Evolutionary conservation across 2,329 filamentous ascomycete species (phyloP).

Genomic region (Epichloe festucae): DNA sequence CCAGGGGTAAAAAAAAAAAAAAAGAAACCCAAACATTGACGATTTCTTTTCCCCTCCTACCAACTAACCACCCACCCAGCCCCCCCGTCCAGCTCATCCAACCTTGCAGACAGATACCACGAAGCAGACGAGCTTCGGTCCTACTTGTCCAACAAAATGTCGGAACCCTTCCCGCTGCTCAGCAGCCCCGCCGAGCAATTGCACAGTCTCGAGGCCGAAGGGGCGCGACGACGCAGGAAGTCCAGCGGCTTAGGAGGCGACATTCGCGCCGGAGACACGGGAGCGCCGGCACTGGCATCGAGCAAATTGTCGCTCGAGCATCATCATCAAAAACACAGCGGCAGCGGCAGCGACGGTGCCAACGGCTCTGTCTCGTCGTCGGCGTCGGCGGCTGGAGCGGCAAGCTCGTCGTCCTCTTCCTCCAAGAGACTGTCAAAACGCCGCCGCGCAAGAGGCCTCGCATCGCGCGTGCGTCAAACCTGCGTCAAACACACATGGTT

Average conservation of each 20-base stretch:
- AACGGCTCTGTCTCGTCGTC: slow-evolving; percentile 5
- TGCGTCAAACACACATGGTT: slow-evolving; percentile 49
- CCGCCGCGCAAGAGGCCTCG: slow-evolving; percentile 38
- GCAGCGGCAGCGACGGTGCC: slow-evolving; percentile 8
- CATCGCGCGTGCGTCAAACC: slow-evolving; percentile 36
- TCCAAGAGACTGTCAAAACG: slow-evolving; percentile 38
- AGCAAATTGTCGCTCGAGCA: slow-evolving; percentile 32
- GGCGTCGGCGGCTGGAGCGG: not conserved
- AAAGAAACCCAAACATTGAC: not conserved
- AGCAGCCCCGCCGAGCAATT: slow-evolving; percentile 37
- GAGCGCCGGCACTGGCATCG: slow-evolving; percentile 40
- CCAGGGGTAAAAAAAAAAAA: not conserved
- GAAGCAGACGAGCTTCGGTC: not conserved
- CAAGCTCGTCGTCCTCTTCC: slow-evolving; percentile 12
- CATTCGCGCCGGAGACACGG: slow-evolving; percentile 41
- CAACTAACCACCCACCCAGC: not conserved
- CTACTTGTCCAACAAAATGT: slow-evolving; percentile 19
- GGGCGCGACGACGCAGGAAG: slow-evolving; percentile 38
- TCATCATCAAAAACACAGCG: slow-evolving; percentile 1
- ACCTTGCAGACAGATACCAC: not conserved
- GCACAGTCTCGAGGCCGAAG: slow-evolving; percentile 25
- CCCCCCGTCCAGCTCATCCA: not conserved
- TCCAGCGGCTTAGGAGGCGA: slow-evolving; percentile 41
- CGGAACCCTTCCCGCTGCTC: slow-evolving; percentile 44
- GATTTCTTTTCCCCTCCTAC: not conserved